phyloP scores from a whole-genome alignment of 2,329 filamentous ascomycete genomes.

The Apiospora kogelbergensis region DNA sequence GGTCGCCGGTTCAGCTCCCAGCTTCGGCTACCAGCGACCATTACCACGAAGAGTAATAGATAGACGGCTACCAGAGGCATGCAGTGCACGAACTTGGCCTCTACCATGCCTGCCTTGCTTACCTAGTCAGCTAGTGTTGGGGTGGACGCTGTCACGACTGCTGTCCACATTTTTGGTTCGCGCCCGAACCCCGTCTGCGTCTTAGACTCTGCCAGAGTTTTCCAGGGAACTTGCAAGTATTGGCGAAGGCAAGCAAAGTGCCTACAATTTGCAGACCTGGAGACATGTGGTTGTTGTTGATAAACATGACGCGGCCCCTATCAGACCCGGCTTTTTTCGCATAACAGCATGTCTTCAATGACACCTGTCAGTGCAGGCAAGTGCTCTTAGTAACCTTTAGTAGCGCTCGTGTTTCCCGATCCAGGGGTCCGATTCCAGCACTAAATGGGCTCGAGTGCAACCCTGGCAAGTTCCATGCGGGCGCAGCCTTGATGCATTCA shows the following conservation, averaged over 20 bases:
- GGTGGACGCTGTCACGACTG: neutral
- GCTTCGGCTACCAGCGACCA: neutral
- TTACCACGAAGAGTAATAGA: neutral
- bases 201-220: neutral
- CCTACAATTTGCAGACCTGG: neutral
- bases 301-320: slow-evolving; percentile 4
- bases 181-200: neutral
- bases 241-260: neutral
- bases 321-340: neutral
- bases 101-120: neutral
- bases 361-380: slow-evolving; percentile 1
- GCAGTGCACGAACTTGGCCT: neutral
- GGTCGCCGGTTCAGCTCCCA: neutral
- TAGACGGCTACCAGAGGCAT: neutral
- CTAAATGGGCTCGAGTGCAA: neutral
- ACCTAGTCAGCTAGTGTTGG: neutral
- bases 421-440: neutral
- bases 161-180: neutral
- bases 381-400: neutral
- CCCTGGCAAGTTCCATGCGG: neutral
- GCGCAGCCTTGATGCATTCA: neutral
- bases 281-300: neutral
- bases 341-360: slow-evolving; percentile 1
- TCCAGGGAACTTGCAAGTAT: neutral
- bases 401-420: neutral